Evolutionary conservation across 768 basidiomycete species (phyloP), one percentile per base, ranked within the genome.

Genomic region (Lyophyllum semitale): DNA sequence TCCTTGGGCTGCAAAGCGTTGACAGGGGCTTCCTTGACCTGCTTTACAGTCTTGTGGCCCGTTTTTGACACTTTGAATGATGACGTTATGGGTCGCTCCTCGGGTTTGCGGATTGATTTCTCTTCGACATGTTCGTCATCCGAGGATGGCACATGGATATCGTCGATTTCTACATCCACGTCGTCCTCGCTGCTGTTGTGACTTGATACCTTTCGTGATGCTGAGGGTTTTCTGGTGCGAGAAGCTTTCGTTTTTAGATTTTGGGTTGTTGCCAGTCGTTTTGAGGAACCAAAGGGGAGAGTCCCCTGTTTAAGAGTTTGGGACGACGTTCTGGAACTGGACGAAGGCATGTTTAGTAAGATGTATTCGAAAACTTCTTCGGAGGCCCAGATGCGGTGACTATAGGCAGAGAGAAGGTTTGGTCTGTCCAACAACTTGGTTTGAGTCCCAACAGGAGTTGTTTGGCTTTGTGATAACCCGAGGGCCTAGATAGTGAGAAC

Each of bases 221-320:
- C 51, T 44, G 55, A 30, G 29, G 53, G 48, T 55, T 59, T 53
- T 33, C 40, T 55, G 15, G 59, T 48, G 45, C 57, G 59, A 27
- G 50, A 40, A 52, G 49, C 55, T 55, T 61, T 60, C 6, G 54
- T 50, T 56, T 71, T 73, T 60, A 55, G 52, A 23, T 62, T 54
- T 26, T 55, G 54, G 42, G 54, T 61, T 5, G 74, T 72, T 1
- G 68, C 70, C 7, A 74, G 77, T 33, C 79, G 78, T 61, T 84
- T 84, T 0, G 73, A 65, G 20, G 77, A 73, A 0, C 75, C 53
- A 52, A 84, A 85, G 0, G 66, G 63, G 8, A 85, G 70, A 0
- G 71, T 78, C 0, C 69, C 71, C 60, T 85, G 84, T 57, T 75
- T 81, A 53, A 79, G 46, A 23, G 49, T 50, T 35, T 53, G 55